phyloP scores from a whole-genome alignment of 805 yeast genomes.

The Lachancea cidri region DNA sequence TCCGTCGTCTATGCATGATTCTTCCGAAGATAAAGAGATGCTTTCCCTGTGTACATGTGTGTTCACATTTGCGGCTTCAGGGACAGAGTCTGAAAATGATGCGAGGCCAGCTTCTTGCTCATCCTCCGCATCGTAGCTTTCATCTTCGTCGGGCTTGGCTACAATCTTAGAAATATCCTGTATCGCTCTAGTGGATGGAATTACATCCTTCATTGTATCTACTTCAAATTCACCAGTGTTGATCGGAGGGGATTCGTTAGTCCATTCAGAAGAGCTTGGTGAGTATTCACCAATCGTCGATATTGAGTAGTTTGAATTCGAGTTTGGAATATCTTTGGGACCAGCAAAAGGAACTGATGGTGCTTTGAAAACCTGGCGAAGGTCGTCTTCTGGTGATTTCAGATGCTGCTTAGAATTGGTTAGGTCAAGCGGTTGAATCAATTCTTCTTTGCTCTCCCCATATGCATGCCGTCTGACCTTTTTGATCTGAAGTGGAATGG shows the following conservation, averaged over 20 bases:
- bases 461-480: slow-evolving; percentile 20
- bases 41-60: slow-evolving; percentile 5
- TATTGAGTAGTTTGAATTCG: slow-evolving; percentile 33
- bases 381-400: slow-evolving; percentile 15
- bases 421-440: not conserved
- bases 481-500: slow-evolving; percentile 25
- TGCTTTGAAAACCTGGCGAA: slow-evolving; percentile 25
- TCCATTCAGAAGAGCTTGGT: slow-evolving; percentile 42
- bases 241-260: slow-evolving; percentile 36
- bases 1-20: slow-evolving; percentile 25
- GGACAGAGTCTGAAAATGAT: not conserved
- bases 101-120: slow-evolving; percentile 4
- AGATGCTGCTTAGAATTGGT: not conserved
- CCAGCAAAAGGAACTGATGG: slow-evolving; percentile 27
- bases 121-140: slow-evolving; percentile 11
- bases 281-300: slow-evolving; percentile 43
- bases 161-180: slow-evolving; percentile 38
- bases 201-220: slow-evolving; percentile 10
- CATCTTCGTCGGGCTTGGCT: slow-evolving; percentile 12
- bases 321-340: slow-evolving; percentile 22
- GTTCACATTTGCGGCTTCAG: not conserved
- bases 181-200: slow-evolving; percentile 39
- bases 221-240: slow-evolving; percentile 14
- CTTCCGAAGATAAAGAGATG: slow-evolving; percentile 16
- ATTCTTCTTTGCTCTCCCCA: slow-evolving; percentile 16